Percentiles rank a stretch among this genome's conserved stretches.
Evolutionary conservation across 2,329 filamentous ascomycete species (phyloP).

Genomic region (Fusarium buxicola): DNA sequence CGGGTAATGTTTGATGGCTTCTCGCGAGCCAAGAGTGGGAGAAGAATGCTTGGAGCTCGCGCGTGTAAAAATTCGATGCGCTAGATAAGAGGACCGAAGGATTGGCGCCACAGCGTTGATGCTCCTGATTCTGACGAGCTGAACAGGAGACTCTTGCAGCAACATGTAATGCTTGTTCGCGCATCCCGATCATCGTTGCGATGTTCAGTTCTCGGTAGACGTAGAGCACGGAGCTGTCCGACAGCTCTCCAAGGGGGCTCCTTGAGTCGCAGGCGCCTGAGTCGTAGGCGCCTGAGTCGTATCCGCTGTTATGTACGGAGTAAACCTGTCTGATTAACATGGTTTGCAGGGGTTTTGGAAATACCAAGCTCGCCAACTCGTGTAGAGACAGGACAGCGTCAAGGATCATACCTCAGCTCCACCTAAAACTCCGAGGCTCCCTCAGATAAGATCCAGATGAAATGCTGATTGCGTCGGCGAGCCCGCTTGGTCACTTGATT

Average conservation of each 20-base stretch:
- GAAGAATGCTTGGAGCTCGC: not conserved
- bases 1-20: not conserved
- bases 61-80: constrained; percentile 2
- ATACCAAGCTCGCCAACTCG: too few species aligned
- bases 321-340: too few species aligned
- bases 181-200: not conserved
- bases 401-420: not conserved
- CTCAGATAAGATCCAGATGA: not conserved
- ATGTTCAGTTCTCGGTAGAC: constrained; percentile 1
- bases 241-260: too few species aligned
- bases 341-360: too few species aligned
- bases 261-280: too few species aligned
- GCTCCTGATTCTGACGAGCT: not conserved
- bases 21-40: not conserved
- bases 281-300: too few species aligned
- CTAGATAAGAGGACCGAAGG: not conserved
- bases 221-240: not conserved
- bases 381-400: too few species aligned
- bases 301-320: not conserved
- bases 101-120: constrained; percentile 1
- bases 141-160: not conserved
- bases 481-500: constrained; percentile 3
- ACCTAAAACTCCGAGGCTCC: not conserved
- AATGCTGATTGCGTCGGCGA: constrained; percentile 23
- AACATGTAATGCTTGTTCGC: not conserved